These are phyloP conservation scores for Scleromitrula shiraiana DNA, from an alignment of 2,329 filamentous ascomycete species.

Conservation along the genomic window DNA sequence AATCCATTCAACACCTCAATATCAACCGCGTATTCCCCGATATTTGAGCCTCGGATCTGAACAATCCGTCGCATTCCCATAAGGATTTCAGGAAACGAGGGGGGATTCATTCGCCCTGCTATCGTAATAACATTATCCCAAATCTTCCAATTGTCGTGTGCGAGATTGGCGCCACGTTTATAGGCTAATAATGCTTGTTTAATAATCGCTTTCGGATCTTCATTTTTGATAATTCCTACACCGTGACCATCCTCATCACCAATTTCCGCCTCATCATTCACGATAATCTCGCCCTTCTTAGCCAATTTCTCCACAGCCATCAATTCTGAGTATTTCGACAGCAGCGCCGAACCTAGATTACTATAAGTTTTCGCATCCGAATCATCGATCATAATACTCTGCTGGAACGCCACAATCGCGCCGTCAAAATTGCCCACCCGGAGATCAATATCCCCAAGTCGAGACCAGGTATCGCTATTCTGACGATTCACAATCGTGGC, in stretches of 20 bases:
- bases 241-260: slow-evolving; percentile 2
- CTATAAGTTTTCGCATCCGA: slow-evolving; percentile 90
- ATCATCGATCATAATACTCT: slow-evolving; percentile 78
- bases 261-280: slow-evolving; percentile 6
- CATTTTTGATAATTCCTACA: slow-evolving; percentile 20
- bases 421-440: slow-evolving; percentile 68
- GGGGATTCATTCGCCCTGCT: slow-evolving; percentile 67
- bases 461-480: slow-evolving; percentile 79
- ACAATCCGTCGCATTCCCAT: slow-evolving; percentile 68
- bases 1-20: slow-evolving; percentile 62
- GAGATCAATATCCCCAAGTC: slow-evolving; percentile 80
- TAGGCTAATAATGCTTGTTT: slow-evolving; percentile 74
- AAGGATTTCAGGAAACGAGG: slow-evolving; percentile 67
- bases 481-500: slow-evolving; percentile 74
- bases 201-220: slow-evolving; percentile 40
- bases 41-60: slow-evolving; percentile 55
- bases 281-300: slow-evolving; percentile 24
- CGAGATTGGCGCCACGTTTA: slow-evolving; percentile 76
- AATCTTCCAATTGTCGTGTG: slow-evolving; percentile 82
- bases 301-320: slow-evolving; percentile 32
- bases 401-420: slow-evolving; percentile 74
- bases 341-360: slow-evolving; percentile 80
- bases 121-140: slow-evolving; percentile 96
- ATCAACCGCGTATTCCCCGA: slow-evolving; percentile 74
- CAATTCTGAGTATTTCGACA: slow-evolving; percentile 55